Evolutionary conservation across 306 rosid species (phyloP).

Genomic region (Herpetospermum pedunculosum): DNA sequence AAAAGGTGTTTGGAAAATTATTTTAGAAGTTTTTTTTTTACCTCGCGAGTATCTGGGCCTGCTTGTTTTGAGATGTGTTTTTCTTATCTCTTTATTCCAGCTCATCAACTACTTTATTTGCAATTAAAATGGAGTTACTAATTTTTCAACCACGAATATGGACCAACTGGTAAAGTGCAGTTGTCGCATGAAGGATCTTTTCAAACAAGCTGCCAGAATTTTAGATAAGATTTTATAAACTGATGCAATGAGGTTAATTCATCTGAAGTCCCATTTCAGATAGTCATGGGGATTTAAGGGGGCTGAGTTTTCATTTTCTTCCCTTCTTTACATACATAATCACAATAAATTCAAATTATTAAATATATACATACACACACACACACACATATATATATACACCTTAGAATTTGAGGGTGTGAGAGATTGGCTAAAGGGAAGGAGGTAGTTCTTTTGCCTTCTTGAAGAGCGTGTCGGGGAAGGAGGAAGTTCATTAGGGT

Average conservation of each 20-base stretch:
- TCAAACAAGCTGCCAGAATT: neutral
- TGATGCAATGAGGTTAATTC: neutral
- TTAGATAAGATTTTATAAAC: neutral
- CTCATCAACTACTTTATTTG: neutral
- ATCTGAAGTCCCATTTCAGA: neutral
- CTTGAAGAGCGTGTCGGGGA: neutral
- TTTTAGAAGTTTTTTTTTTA: neutral
- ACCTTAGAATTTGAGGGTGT: neutral
- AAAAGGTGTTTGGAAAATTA: neutral
- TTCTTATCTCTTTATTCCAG: neutral
- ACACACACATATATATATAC: too few species aligned
- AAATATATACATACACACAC: too few species aligned
- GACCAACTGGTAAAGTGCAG: neutral
- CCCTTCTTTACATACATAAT: neutral
- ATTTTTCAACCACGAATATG: neutral
- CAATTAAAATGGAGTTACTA: neutral
- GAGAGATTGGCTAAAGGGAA: neutral
- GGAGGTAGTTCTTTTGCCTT: neutral
- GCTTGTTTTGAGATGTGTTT: neutral
- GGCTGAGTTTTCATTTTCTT: neutral
- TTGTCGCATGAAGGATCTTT: neutral
- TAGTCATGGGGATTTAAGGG: neutral
- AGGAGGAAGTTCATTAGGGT: neutral
- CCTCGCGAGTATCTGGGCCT: neutral
- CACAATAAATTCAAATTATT: neutral